A percentile compares a stretch with the other conserved stretches of the same genome.
Evolutionary conservation across 2,329 filamentous ascomycete species (phyloP).

Genomic region (Penicillium aurantiogriseum): DNA sequence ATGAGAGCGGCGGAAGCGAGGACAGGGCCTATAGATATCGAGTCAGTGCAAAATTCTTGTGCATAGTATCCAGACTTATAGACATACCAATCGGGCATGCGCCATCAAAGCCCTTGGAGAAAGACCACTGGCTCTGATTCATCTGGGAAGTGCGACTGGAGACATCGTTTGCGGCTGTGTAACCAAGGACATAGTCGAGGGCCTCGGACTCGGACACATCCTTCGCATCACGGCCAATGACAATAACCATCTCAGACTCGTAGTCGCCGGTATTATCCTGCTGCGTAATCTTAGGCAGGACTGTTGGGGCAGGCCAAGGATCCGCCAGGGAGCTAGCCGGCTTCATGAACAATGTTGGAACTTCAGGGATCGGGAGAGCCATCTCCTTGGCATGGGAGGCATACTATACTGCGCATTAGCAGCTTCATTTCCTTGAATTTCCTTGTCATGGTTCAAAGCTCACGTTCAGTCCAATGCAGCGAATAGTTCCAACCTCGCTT

Average conservation of each 20-base stretch:
- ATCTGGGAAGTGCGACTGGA: constrained; percentile 59
- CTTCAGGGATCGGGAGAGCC: constrained; percentile 51
- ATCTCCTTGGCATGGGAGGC: constrained; percentile 53
- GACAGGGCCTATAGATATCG: constrained; percentile 43
- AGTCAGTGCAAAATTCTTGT: neutral
- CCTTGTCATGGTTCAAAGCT: constrained; percentile 5
- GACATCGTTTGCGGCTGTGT: constrained; percentile 63
- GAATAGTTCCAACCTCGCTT: constrained; percentile 55
- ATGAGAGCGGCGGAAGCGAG: constrained; percentile 45
- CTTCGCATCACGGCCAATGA: constrained; percentile 54
- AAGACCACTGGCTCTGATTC: constrained; percentile 56
- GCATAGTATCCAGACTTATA: neutral
- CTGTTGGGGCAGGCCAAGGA: constrained; percentile 52
- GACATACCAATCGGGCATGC: constrained; percentile 52
- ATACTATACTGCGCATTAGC: constrained; percentile 38
- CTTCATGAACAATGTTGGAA: constrained; percentile 61
- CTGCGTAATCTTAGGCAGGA: constrained; percentile 56
- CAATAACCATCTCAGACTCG: constrained; percentile 58
- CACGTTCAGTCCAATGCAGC: constrained; percentile 60
- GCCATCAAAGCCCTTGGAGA: constrained; percentile 60
- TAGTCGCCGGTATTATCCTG: constrained; percentile 57
- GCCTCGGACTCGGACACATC: constrained; percentile 59
- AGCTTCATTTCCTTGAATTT: neutral
- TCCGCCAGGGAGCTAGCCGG: constrained; percentile 55
- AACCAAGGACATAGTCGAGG: constrained; percentile 61